Percentiles rank a stretch among this genome's conserved stretches.
Evolutionary conservation across 371 early-diverging fungal genomes (phyloP).

Genomic region (Haplosporangium sp.): DNA sequence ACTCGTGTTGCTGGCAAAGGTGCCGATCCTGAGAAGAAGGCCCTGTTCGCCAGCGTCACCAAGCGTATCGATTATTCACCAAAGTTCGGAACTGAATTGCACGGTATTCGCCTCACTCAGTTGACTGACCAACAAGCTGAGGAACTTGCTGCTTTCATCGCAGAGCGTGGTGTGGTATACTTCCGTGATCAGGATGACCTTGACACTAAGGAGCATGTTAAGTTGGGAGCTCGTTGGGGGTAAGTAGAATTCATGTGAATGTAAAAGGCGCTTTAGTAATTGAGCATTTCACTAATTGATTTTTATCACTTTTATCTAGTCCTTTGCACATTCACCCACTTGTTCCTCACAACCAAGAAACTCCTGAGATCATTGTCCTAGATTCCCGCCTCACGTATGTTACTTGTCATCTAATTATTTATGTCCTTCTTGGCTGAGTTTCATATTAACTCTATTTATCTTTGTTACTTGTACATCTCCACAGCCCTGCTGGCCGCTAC

Average conservation of each 20-base stretch:
- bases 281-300: neutral
- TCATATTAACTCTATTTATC: neutral
- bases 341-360: slow-evolving; percentile 48
- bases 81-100: slow-evolving; percentile 77
- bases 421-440: neutral
- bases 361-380: slow-evolving; percentile 50
- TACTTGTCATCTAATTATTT: neutral
- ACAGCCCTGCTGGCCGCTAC: slow-evolving; percentile 35
- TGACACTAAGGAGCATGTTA: slow-evolving; percentile 61
- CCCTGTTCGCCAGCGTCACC: slow-evolving; percentile 66
- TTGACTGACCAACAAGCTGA: slow-evolving; percentile 66
- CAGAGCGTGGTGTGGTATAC: slow-evolving; percentile 73
- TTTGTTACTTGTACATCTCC: neutral
- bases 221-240: slow-evolving; percentile 65
- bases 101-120: slow-evolving; percentile 66
- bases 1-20: slow-evolving; percentile 58
- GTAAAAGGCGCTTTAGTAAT: neutral
- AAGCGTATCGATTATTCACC: slow-evolving; percentile 72
- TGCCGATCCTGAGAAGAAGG: slow-evolving; percentile 70
- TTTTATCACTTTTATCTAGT: neutral
- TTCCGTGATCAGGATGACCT: slow-evolving; percentile 69
- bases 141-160: slow-evolving; percentile 67
- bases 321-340: slow-evolving; percentile 69
- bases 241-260: neutral
- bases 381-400: slow-evolving; percentile 47